Evolutionary conservation across 441 rosid genomes (phyloP).

Genomic region (Biscutella laevigata): DNA sequence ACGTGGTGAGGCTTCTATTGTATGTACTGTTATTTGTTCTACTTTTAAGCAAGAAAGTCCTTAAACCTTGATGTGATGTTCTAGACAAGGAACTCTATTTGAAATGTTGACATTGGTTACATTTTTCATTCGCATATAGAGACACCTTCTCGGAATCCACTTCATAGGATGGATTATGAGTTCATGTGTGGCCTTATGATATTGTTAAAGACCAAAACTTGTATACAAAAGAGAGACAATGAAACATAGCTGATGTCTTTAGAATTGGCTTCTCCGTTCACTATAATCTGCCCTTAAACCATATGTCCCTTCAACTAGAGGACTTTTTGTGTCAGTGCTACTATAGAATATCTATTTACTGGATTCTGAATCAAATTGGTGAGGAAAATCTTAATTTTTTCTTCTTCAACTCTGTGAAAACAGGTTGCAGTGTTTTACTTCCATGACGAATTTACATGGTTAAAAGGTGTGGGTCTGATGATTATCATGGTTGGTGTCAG

Average conservation of each 20-base stretch:
- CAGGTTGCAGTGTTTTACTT: slow-evolving; percentile 98
- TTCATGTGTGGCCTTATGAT: neutral
- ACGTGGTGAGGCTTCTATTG: slow-evolving; percentile 1
- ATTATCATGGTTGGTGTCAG: slow-evolving; percentile 80
- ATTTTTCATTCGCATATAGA: no score
- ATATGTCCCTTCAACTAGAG: neutral
- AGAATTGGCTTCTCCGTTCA: neutral
- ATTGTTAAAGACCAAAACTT: neutral
- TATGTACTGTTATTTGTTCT: neutral
- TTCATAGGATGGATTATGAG: neutral
- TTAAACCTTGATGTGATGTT: neutral
- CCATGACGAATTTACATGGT: slow-evolving; percentile 88
- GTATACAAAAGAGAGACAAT: neutral
- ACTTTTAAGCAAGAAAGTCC: neutral
- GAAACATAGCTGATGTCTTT: neutral
- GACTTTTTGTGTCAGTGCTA: neutral
- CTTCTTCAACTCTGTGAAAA: neutral
- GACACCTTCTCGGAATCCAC: neutral
- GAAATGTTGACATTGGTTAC: no score
- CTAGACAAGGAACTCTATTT: neutral
- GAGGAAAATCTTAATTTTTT: neutral
- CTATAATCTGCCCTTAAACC: neutral
- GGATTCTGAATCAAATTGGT: neutral
- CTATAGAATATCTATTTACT: neutral
- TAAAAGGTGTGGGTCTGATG: slow-evolving; percentile 77